Percentiles rank a stretch among this genome's conserved stretches.
These are phyloP conservation scores for Diospyros kaki DNA, from an alignment of 148 eudicot genomes.

Conservation along the genomic window DNA sequence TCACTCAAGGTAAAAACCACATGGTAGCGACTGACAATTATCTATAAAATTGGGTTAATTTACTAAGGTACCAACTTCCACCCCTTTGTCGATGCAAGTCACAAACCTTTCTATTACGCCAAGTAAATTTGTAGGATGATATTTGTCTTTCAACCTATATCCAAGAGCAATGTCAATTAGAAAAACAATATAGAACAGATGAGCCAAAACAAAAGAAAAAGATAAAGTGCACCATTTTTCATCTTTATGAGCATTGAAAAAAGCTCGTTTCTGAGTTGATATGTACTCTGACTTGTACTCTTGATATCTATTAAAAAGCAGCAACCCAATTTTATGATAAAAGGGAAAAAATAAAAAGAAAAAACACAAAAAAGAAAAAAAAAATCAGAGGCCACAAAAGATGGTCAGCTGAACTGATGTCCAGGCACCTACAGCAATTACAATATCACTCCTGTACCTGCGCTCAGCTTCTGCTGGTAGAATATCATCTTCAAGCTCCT, in stretches of 20 bases:
- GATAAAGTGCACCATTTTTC: constrained; percentile 62
- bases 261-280: constrained; percentile 68
- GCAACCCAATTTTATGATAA: neutral
- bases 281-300: constrained; percentile 80
- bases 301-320: constrained; percentile 46
- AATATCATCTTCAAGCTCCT: constrained; percentile 91
- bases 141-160: constrained; percentile 73
- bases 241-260: constrained; percentile 78
- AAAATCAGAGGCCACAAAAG: too few relatives aligned
- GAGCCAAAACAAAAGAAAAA: neutral
- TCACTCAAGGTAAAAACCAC: neutral
- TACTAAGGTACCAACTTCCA: neutral
- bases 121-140: constrained; percentile 75
- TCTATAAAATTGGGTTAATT: neutral
- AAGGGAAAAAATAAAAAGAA: too few relatives aligned
- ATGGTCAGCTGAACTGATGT: neutral
- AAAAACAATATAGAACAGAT: neutral
- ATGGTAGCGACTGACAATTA: neutral
- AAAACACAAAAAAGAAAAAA: too few relatives aligned
- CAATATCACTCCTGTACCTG: constrained; percentile 32
- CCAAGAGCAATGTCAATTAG: constrained; percentile 9
- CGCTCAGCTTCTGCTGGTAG: constrained; percentile 83
- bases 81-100: neutral
- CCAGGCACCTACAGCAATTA: neutral
- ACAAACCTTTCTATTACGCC: constrained; percentile 69